These are phyloP conservation scores for Aspergillus versicolor DNA, from an alignment of 2,329 filamentous ascomycete genomes.

Conservation along the genomic window DNA sequence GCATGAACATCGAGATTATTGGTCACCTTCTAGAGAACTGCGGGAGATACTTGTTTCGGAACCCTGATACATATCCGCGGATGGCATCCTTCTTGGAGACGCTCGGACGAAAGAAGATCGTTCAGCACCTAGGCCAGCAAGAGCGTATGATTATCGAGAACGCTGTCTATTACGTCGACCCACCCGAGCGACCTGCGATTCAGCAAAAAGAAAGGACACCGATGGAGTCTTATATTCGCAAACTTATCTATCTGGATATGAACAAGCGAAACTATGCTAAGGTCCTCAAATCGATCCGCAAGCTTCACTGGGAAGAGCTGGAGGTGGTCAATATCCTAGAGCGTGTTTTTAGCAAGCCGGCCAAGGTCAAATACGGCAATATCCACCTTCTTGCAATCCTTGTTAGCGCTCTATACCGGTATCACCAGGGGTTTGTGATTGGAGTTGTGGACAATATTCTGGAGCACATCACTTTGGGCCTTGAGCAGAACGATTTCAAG, in stretches of 20 bases:
- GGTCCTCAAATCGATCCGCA: conserved; percentile 88
- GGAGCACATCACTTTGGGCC: conserved; percentile 80
- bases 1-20: conserved; percentile 99
- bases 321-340: conserved; percentile 79
- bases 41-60: conserved; percentile 87
- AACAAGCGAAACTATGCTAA: conserved; percentile 93
- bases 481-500: conserved; percentile 96
- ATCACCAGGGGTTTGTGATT: conserved; percentile 88
- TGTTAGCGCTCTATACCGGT: conserved; percentile 81
- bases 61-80: conserved; percentile 85
- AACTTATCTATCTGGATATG: conserved; percentile 89
- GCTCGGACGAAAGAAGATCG: conserved; percentile 90
- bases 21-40: conserved; percentile 96
- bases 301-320: conserved; percentile 94
- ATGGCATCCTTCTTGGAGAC: conserved; percentile 96
- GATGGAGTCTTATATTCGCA: conserved; percentile 87
- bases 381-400: conserved; percentile 91
- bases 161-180: conserved; percentile 95
- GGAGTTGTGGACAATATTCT: conserved; percentile 88
- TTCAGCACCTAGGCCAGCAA: conserved; percentile 90
- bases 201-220: conserved; percentile 95
- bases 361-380: conserved; percentile 96
- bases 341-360: conserved; percentile 93
- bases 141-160: conserved; percentile 99
- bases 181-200: conserved; percentile 87